These are phyloP conservation scores for Crucihimalaya himalaica DNA, from an alignment of 345 rosid genomes.

Conservation along the genomic window DNA sequence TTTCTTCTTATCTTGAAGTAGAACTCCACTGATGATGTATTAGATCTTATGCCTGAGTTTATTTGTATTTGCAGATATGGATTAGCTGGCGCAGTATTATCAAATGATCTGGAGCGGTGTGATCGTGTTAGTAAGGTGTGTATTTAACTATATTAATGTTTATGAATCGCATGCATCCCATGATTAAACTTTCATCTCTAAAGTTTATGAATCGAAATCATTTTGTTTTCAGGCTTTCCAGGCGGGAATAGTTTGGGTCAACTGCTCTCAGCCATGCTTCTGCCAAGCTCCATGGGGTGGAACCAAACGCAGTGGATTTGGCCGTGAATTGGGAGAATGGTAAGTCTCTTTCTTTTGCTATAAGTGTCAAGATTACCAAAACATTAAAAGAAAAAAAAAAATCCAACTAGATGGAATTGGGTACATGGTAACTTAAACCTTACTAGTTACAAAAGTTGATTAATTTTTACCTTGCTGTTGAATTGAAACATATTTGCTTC, in stretches of 20 bases:
- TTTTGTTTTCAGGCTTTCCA: conserved; percentile 62
- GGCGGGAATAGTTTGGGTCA: conserved; percentile 90
- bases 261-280: conserved; percentile 99
- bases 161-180: not conserved
- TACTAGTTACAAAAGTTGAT: not conserved
- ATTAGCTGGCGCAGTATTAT: conserved; percentile 84
- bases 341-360: conserved; percentile 33
- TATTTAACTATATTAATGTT: not conserved
- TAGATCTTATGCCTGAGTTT: conserved; percentile 12
- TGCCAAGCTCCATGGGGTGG: conserved; percentile 99
- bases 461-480: not conserved
- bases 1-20: conserved; percentile 6
- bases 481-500: conserved; percentile 24
- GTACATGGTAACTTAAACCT: not conserved
- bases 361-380: not conserved
- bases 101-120: conserved; percentile 88
- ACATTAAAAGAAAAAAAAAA: not conserved
- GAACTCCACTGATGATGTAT: conserved; percentile 14
- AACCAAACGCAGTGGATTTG: conserved; percentile 91
- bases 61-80: conserved; percentile 59
- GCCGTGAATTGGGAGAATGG: conserved; percentile 99
- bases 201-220: conserved; percentile 4
- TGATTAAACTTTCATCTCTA: conserved; percentile 7
- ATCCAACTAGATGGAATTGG: not conserved
- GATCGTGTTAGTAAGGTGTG: conserved; percentile 92